Conservation (phyloP, 306 rosid species). For the Cyamopsis tetragonoloba region DNA sequence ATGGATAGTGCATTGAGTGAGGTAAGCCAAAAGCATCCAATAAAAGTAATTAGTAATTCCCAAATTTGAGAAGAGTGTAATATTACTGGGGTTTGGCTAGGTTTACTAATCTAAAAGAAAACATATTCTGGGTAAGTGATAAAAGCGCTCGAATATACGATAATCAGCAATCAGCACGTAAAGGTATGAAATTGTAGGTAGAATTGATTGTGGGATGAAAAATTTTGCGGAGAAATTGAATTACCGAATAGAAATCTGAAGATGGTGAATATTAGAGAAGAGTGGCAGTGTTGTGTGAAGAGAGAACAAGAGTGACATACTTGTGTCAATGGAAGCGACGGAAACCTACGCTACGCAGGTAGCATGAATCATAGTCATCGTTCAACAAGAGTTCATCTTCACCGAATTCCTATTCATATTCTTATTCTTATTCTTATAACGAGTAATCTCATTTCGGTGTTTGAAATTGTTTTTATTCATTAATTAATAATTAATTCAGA, state of each 20-base stretch:
- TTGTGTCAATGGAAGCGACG: neutral
- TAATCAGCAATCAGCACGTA: neutral
- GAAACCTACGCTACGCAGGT: slow-evolving; percentile 23
- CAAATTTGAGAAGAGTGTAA: neutral
- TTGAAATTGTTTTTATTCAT: too few species aligned
- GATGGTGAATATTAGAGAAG: neutral
- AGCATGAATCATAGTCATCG: neutral
- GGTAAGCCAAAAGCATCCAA: neutral
- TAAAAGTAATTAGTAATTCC: too few species aligned
- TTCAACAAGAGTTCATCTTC: too few species aligned
- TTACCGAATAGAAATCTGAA: neutral
- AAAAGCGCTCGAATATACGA: neutral
- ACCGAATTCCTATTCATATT: too few species aligned
- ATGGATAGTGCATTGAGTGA: neutral
- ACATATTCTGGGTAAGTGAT: neutral
- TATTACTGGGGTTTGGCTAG: neutral
- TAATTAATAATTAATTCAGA: too few species aligned
- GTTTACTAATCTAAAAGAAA: neutral
- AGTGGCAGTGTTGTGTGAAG: neutral
- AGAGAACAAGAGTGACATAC: neutral
- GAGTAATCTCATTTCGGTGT: too few species aligned
- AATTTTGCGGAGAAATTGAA: neutral
- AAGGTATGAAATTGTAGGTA: neutral
- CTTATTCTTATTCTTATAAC: too few species aligned
- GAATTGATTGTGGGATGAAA: neutral